Evolutionary conservation across 768 basidiomycete species (phyloP), one percentile per base, ranked within the genome.

Genomic region (Trametes villosa): DNA sequence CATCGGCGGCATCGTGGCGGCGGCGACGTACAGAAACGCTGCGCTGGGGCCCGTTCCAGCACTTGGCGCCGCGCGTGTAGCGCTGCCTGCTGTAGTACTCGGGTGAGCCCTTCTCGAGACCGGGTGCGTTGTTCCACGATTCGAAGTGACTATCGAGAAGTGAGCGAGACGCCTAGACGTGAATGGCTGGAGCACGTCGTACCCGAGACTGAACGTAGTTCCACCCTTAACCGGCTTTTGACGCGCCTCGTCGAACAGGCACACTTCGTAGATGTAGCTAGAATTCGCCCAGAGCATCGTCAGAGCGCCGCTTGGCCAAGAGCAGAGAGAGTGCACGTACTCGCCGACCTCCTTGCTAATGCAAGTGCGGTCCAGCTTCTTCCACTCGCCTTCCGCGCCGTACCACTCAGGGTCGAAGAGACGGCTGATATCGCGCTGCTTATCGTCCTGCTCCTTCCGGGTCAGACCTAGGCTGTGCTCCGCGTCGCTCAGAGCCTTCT

Each of bases 21-120:
- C 50, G 38, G 17, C 26, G 27, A 63, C 66, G 13, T 72, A 92
- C 94, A 71, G 85, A 81, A 31, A 94, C 89, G 62, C 84, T 94
- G 30, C 96, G 86, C 64, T 91, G 83, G 4, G 97, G 97, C 1
- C 97, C 96, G 68, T 97, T 97, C 96, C 96, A 97, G 78, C 96
- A 98, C 69, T 88, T 86, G 5, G 94, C 81, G 40, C 96, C 97
- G 53, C 82, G 79, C 36, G 86, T 86, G 77, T 98, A 99, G 15
- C 84, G 74, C 68, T 96, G 94, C 67, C 85, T 88, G 46, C 82
- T 75, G 73, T 98, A 97, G 75, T 88, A 97, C 33, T 83, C 88
- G 3, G 81, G 80, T 26, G 84, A 77, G 3, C 91, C 94, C 4
- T 80, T 78, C 60, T 79, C 67, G 2, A 83, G 81, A 53, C 81